Conservation (phyloP, 169 alveolate species). For the Toxoplasma gondii region DNA sequence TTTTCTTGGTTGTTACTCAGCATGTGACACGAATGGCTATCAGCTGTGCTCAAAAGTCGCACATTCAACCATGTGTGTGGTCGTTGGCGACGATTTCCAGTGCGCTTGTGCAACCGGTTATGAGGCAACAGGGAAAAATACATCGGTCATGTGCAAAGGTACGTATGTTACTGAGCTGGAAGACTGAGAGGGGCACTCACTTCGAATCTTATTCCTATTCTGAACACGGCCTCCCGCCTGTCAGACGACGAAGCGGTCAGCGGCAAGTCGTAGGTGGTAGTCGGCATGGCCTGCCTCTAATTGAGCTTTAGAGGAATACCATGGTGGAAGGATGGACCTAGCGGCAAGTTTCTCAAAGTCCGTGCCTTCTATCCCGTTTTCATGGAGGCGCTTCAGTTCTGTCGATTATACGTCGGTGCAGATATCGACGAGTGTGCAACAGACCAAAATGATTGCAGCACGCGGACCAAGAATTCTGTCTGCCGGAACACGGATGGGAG, state of each 20-base stretch:
- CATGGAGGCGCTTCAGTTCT: background rate
- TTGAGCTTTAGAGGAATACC: no score
- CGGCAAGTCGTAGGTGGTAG: no score
- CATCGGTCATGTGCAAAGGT: background rate
- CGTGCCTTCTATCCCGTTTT: background rate
- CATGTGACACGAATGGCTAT: background rate
- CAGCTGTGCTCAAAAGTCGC: slow-evolving; percentile 11
- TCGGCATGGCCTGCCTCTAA: no score
- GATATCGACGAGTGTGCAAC: slow-evolving; percentile 23
- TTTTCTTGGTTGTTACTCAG: background rate
- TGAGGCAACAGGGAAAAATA: background rate
- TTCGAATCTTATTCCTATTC: no score
- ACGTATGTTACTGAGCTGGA: background rate
- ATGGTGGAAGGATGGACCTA: no score
- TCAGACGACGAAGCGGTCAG: no score
- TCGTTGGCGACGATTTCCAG: background rate
- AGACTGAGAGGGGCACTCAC: no score
- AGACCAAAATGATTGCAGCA: background rate
- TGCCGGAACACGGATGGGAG: slow-evolving; percentile 10
- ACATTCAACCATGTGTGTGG: background rate
- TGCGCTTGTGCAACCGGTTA: slow-evolving; percentile 12
- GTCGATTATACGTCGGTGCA: background rate
- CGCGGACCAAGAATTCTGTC: background rate
- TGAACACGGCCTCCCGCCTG: no score
- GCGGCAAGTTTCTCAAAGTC: no score